Base-by-base conservation (phyloP, 257 asterid species). In the Solanum corneliomulleri region DNA sequence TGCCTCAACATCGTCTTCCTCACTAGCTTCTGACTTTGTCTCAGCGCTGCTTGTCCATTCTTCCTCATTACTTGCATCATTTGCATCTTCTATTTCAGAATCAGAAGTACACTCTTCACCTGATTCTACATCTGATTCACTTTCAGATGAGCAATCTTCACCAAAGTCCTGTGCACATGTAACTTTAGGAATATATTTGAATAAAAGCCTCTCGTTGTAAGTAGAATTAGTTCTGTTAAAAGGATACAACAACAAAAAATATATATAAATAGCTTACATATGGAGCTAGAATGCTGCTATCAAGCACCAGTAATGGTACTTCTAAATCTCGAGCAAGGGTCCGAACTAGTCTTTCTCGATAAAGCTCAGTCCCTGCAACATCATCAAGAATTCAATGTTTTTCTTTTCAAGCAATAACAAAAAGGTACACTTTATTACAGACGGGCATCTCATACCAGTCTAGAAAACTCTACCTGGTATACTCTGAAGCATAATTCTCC, bases 261-360 rank as follows among this genome's bases (percentile, higher is more conserved):
- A 75, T 42, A 87, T 35, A 69, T 31, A 14, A 77, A 20, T 49
- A 89, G 90, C 96, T 94, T 93, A 97, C 99, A 90, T 93, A 92
- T 87, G 99, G 96, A 89, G 99, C 98, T 86, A 97, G 91, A 91
- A 93, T 92, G 84, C 94, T 92, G 93, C 96, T 93, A 90, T 97
- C 98, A 81, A 97, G 98, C 90, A 95, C 92, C 94, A 97, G 88
- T 84, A 97, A 66, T 66, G 98, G 99, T 88, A 97, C 99, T 90
- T 92, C 91, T 86, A 97, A 91, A 86, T 93, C 98, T 86, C 90
- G 91, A 62, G 99, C 99, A 87, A 97, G 95, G 88, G 99, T 98
- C 89, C 96, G 92, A 91, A 97, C 98, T 93, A 97, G 78, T 94
- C 99, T 94, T 91, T 97, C 99, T 85, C 98, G 95, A 88, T 96